Evolutionary conservation across 495 filamentous ascomycete genomes (phyloP), one percentile per base, ranked within the genome.

Genomic region (Pyrenula massariospora): DNA sequence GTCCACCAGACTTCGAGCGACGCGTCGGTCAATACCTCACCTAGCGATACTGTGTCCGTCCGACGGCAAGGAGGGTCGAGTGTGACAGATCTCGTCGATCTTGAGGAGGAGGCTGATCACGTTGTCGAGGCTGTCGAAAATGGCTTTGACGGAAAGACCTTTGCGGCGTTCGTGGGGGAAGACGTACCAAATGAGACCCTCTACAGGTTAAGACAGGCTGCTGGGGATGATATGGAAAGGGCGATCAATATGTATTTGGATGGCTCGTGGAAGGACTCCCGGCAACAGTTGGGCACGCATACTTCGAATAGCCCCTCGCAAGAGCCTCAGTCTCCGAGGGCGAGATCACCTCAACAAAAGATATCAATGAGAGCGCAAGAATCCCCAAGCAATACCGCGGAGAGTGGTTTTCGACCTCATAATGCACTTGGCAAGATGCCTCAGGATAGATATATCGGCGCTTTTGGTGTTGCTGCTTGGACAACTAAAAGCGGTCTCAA

Each of bases 381-480:
- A n/a, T 23, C 55, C 0, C 24, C 53, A 24, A 22, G 53, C 3
- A 53, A 24, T 0, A 58, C 56, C 10, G 3, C 12, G 36, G 25
- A 48, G 0, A 54, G 57, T 21, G 50, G 48, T 2, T 36, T 47
- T 0, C 47, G 57, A 15, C 11, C 48, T 0, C 61, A 65, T 52
- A 54, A 22, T 5, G 49, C 50, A 36, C 56, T 60, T 21, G n/a
- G 58, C 57, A 61, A 52, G 25, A 80, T 83, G 69, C 85, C 88
- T 0, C 61, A 76, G 2, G 75, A 72, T 55, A 77, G 94, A 64
- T 98, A 96, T 64, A 76, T 97, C 52, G 93, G 93, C 24, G 87
- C 89, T 0, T 94, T 97, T 70, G 93, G 94, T 15, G 91, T 88
- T 3, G 88, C 83, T 25, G 92, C 83, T 8, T 98, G 93, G 93